phyloP scores from a whole-genome alignment of 148 eudicot genomes.

The Cornus controversa region DNA sequence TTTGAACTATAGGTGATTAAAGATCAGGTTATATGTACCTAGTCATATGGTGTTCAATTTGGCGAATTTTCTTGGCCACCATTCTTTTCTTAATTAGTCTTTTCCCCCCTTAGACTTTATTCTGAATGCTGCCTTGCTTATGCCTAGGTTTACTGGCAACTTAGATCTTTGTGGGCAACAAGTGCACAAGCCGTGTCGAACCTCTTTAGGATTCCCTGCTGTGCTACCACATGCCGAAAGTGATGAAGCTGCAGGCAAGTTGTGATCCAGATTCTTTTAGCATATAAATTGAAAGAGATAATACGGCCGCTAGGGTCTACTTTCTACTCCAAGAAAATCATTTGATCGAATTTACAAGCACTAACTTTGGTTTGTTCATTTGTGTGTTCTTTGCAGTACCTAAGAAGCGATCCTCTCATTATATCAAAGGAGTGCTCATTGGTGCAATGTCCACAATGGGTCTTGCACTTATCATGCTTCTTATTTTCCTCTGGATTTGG shows the following conservation, averaged over 20 bases:
- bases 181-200: conserved; percentile 78
- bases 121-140: conserved; percentile 17
- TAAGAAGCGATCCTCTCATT: conserved; percentile 68
- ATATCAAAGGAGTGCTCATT: conserved; percentile 67
- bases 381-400: conserved; percentile 49
- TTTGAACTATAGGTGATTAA: too few relatives aligned
- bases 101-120: conserved; percentile 7
- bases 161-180: conserved; percentile 90
- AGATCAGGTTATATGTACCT: too few relatives aligned
- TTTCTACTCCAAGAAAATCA: not conserved
- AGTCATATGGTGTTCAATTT: not conserved
- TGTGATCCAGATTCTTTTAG: not conserved
- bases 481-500: conserved; percentile 78
- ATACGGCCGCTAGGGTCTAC: not conserved
- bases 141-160: conserved; percentile 78
- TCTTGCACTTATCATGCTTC: conserved; percentile 52
- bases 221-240: conserved; percentile 91
- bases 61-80: not conserved
- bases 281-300: not conserved
- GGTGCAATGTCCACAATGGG: conserved; percentile 65
- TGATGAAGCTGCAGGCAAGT: conserved; percentile 72
- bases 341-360: not conserved
- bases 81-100: too few relatives aligned
- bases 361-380: not conserved
- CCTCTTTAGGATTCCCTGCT: conserved; percentile 96